Conservation (phyloP, 169 alveolate genomes). For the Cryptosporidium ubiquitum region DNA sequence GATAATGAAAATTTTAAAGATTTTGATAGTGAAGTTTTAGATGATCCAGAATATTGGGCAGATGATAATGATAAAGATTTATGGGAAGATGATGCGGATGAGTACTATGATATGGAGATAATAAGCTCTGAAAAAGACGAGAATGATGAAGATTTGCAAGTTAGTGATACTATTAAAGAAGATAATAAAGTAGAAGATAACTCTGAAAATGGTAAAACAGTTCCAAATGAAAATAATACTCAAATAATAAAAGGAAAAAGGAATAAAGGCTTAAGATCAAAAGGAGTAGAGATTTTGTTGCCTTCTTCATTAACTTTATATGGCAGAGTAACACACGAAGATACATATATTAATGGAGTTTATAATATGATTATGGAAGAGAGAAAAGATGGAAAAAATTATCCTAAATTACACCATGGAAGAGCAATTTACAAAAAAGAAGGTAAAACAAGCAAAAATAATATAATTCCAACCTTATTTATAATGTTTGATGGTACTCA, state of each 20-base stretch:
- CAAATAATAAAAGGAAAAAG: background rate
- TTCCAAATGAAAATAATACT: background rate
- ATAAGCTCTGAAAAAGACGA: constrained; percentile 15
- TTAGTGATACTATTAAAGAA: background rate
- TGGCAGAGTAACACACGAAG: constrained; percentile 38
- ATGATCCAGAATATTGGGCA: constrained; percentile 73
- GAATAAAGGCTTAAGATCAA: constrained; percentile 56
- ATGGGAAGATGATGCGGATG: constrained; percentile 55
- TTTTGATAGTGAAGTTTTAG: constrained; percentile 23
- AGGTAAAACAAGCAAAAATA: background rate
- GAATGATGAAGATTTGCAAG: background rate
- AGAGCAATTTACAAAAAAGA: constrained; percentile 53
- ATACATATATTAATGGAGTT: constrained; percentile 44
- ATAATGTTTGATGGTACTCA: constrained; percentile 63
- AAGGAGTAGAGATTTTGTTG: constrained; percentile 39
- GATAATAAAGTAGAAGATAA: background rate
- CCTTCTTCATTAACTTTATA: constrained; percentile 54
- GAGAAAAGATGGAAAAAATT: constrained; percentile 1
- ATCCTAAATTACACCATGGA: constrained; percentile 63
- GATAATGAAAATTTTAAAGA: background rate
- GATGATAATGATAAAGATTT: constrained; percentile 56
- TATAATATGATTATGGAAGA: constrained; percentile 38
- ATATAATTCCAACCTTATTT: background rate
- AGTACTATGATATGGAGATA: constrained; percentile 70
- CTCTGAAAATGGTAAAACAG: background rate